phyloP scores from a whole-genome alignment of 306 rosid species.

The Gillenia trifoliata region DNA sequence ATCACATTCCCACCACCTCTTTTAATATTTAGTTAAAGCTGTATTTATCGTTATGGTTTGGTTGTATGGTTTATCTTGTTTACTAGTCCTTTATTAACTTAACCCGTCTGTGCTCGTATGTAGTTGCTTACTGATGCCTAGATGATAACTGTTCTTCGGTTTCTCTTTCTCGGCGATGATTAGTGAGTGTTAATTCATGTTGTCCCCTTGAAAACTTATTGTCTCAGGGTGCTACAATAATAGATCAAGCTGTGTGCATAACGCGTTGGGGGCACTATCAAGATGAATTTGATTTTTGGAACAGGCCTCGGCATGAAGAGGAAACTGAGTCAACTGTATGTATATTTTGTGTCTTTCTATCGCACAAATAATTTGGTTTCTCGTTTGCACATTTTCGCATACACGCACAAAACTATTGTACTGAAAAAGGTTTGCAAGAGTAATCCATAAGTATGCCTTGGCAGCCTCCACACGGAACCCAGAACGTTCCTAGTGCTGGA shows the following conservation, averaged over 20 bases:
- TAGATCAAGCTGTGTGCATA: constrained; percentile 88
- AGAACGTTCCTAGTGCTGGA: constrained; percentile 63
- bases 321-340: constrained; percentile 53
- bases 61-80: not conserved
- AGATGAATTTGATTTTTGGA: constrained; percentile 75
- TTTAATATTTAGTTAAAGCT: not conserved
- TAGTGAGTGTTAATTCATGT: not conserved
- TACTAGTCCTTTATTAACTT: not conserved
- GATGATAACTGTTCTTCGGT: not conserved
- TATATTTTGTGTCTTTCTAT: not conserved
- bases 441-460: constrained; percentile 3
- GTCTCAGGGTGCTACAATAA: constrained; percentile 83
- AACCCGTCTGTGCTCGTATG: not conserved
- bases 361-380: not conserved
- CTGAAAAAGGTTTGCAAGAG: not conserved
- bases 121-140: not conserved
- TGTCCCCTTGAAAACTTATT: constrained; percentile 10
- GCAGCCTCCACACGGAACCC: constrained; percentile 38
- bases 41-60: not conserved
- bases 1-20: not conserved
- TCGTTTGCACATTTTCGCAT: not conserved
- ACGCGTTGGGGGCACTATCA: constrained; percentile 82
- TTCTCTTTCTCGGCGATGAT: not conserved
- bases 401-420: not conserved
- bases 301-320: constrained; percentile 38